phyloP scores from a whole-genome alignment of 2,329 filamentous ascomycete species.

The Fusarium cicatricum region DNA sequence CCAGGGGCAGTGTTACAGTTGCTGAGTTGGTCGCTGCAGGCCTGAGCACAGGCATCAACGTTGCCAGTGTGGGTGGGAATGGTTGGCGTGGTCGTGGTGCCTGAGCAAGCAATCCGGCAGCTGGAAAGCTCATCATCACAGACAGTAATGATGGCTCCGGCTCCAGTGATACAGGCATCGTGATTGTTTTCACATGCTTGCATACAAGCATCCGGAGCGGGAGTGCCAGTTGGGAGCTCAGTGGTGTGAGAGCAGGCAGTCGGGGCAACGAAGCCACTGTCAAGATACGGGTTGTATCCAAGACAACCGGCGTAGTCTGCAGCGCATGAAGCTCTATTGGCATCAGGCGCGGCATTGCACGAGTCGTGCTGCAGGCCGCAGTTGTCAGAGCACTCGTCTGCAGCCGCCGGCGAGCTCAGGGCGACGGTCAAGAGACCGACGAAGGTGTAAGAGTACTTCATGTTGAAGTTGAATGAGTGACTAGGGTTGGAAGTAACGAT shows the following conservation, averaged over 20 bases:
- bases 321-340: background rate
- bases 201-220: background rate
- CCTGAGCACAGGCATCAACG: background rate
- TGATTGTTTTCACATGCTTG: background rate
- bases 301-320: background rate
- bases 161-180: background rate
- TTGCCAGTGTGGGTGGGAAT: background rate
- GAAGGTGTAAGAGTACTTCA: constrained; percentile 31
- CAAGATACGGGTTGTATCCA: background rate
- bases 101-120: background rate
- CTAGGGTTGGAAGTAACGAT: constrained; percentile 16
- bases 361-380: background rate
- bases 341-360: background rate
- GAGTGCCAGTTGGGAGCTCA: background rate
- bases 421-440: constrained; percentile 34
- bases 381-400: constrained; percentile 1
- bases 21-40: constrained; percentile 5
- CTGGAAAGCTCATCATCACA: background rate
- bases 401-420: constrained; percentile 15
- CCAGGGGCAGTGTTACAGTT: background rate
- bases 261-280: background rate
- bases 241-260: background rate
- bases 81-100: background rate
- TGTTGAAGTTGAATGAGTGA: constrained; percentile 24
- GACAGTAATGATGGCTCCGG: background rate